A percentile compares a stretch with the other conserved stretches of the same genome.
These are phyloP conservation scores for Paecilomyces fulvus DNA, from an alignment of 2,329 filamentous ascomycete genomes.

Conservation along the genomic window DNA sequence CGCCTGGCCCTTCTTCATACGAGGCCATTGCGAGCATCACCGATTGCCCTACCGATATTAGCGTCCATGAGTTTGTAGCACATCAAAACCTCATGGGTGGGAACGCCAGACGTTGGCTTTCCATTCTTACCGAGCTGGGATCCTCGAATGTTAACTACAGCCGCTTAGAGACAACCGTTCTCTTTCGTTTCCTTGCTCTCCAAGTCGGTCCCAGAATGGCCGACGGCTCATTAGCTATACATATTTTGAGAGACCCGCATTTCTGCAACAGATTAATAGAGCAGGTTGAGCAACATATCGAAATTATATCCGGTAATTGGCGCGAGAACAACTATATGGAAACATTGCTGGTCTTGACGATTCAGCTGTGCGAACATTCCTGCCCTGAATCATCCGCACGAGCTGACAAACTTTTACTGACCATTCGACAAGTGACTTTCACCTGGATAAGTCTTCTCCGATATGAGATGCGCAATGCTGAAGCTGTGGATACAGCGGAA, in stretches of 20 bases:
- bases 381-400: constrained; percentile 7
- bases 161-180: constrained; percentile 38
- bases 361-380: constrained; percentile 32
- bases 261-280: constrained; percentile 45
- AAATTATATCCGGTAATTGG: constrained; percentile 47
- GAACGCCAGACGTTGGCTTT: constrained; percentile 38
- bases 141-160: constrained; percentile 54
- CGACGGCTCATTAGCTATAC: constrained; percentile 37
- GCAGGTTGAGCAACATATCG: constrained; percentile 41
- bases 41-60: constrained; percentile 39
- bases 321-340: constrained; percentile 53
- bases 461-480: constrained; percentile 33
- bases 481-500: constrained; percentile 29
- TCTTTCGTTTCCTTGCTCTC: constrained; percentile 46
- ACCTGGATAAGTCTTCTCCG: constrained; percentile 45
- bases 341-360: constrained; percentile 43
- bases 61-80: constrained; percentile 42
- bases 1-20: constrained; percentile 42
- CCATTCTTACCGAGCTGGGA: constrained; percentile 43
- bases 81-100: constrained; percentile 40
- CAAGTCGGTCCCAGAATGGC: constrained; percentile 46
- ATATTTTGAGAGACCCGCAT: constrained; percentile 42
- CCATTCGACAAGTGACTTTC: constrained; percentile 36
- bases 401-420: constrained; percentile 28
- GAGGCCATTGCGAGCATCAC: constrained; percentile 38